A percentile compares a stretch with the other conserved stretches of the same genome.
Evolutionary conservation across 371 early-diverging fungal species (phyloP).

Genomic region (Capillidium heterosporum): DNA sequence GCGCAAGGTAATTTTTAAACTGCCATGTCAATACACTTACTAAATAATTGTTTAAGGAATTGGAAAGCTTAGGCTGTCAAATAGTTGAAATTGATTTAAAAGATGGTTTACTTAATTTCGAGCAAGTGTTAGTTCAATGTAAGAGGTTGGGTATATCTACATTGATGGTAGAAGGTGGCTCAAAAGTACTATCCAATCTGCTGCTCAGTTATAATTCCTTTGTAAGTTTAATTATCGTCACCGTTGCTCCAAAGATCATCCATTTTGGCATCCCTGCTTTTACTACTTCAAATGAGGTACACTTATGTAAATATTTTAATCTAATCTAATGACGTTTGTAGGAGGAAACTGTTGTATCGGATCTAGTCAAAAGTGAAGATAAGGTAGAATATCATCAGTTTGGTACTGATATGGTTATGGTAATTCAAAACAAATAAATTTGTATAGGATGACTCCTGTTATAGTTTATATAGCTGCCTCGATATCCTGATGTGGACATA

Average conservation of each 20-base stretch:
- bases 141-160: not conserved
- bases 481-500: no score
- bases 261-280: constrained; percentile 23
- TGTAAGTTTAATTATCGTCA: constrained; percentile 44
- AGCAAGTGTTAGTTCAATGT: not conserved
- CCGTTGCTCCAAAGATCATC: constrained; percentile 63
- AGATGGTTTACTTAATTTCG: not conserved
- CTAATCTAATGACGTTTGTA: not conserved
- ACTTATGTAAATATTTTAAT: not conserved
- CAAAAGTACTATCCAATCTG: not conserved
- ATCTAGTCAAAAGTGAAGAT: not conserved
- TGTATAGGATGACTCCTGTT: no score
- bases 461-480: no score
- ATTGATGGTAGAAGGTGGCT: constrained; percentile 1
- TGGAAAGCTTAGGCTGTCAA: constrained; percentile 25
- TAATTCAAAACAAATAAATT: no score
- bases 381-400: not conserved
- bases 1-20: constrained; percentile 7
- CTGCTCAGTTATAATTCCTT: constrained; percentile 1
- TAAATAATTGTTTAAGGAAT: constrained; percentile 5
- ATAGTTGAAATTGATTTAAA: constrained; percentile 11
- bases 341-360: not conserved
- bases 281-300: not conserved
- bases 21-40: constrained; percentile 8
- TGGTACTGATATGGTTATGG: not conserved